Conservation (phyloP, 139 green algal species). For the Chlorokybus atmophyticus region DNA sequence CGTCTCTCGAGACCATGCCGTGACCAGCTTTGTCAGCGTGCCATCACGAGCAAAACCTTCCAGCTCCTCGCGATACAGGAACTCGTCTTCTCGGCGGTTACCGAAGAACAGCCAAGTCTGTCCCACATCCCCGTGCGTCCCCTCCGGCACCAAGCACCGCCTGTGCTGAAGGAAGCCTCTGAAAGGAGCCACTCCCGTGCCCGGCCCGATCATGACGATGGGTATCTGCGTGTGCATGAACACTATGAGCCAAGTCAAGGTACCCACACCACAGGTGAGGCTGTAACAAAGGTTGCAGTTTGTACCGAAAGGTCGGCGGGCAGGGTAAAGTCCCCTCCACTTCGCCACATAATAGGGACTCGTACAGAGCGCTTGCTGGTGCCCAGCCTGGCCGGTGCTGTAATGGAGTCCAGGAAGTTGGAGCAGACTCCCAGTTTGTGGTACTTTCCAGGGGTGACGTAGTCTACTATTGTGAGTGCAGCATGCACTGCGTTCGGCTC, state of each 20-base stretch:
- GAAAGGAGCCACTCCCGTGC: slow-evolving; percentile 66
- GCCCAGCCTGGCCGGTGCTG: not conserved
- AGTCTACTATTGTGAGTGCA: slow-evolving; percentile 44
- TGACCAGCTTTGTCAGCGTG: slow-evolving; percentile 49
- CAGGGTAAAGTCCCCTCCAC: slow-evolving; percentile 40
- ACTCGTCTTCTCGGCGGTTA: slow-evolving; percentile 58
- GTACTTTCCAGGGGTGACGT: too few species aligned
- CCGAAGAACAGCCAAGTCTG: slow-evolving; percentile 71
- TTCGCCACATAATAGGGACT: slow-evolving; percentile 31
- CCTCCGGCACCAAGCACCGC: slow-evolving; percentile 4
- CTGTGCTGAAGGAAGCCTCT: slow-evolving; percentile 65
- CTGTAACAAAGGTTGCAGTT: too few species aligned
- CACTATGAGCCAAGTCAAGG: too few species aligned
- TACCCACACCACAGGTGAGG: too few species aligned
- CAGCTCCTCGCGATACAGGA: slow-evolving; percentile 64
- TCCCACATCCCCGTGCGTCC: slow-evolving; percentile 8
- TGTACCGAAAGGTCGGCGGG: slow-evolving; percentile 36
- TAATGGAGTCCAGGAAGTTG: slow-evolving; percentile 11
- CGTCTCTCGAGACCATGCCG: slow-evolving; percentile 61
- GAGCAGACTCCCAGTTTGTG: slow-evolving; percentile 22
- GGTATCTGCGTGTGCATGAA: slow-evolving; percentile 34
- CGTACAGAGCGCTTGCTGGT: not conserved
- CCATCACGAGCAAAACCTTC: slow-evolving; percentile 46
- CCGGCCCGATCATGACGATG: slow-evolving; percentile 76
- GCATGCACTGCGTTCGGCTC: slow-evolving; percentile 34